Evolutionary conservation across 2,329 filamentous ascomycete species (phyloP), one percentile per base, ranked within the genome.

Genomic region (Penicillium italicum): DNA sequence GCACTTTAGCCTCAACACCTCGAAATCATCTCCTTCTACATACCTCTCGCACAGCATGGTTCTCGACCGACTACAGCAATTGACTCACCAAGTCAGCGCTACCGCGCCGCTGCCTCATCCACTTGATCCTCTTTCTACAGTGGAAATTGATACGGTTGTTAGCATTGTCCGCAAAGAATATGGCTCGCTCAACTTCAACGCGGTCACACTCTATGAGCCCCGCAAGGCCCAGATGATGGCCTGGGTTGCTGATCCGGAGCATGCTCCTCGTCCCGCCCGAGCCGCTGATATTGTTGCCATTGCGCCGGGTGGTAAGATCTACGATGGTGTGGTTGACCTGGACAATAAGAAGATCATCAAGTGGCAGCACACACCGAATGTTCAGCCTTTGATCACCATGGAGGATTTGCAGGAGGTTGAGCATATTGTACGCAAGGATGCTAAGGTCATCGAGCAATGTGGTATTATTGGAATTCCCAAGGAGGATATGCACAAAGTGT

Each of bases 401-500:
- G 91, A 96, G 69, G 92, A 96, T 71, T 80, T 96, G 34, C 84
- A 91, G 65, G 81, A 85, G 53, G 91, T 96, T 1, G 92, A 97
- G 74, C 80, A 82, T 54, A 76, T 92, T 43, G 84, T 85, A 57
- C 84, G 91, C 62, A 86, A 85, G 65, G 90, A 96, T 69, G 84
- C 89, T 14, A 89, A 88, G 66, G 91, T 96, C 57, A 94, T 96
- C 62, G 90, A 96, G 74, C 91, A 96, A 73, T 97, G 92, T 68
- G 83, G 82, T 7, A 82, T 96, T 57, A 83, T 91, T 56, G 92
- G 92, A 1, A 90, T 97, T 57, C 84, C 90, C 12, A 81, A 81
- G 54, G 82, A 89, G 63, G 89, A 96, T 58, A 96, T 97, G 92
- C 79, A 94, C 79, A 96, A 96, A 76, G 90, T 97, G 45, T 96